A percentile compares a stretch with the other conserved stretches of the same genome.
Conservation (phyloP, 148 eudicot genomes). For the Camellia sinensis region DNA sequence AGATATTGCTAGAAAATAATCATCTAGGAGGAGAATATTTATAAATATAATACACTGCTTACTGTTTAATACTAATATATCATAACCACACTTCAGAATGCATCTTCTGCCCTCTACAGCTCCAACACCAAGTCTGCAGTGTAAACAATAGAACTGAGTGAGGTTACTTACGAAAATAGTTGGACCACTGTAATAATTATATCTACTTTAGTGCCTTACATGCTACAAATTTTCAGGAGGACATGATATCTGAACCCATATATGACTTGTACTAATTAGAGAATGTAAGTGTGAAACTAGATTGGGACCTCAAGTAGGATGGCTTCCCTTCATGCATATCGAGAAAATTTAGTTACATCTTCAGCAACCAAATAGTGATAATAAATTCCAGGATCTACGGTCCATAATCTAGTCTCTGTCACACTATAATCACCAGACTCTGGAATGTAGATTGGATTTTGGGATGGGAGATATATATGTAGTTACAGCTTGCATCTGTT, state of each 20-base stretch:
- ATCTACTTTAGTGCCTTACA: background rate
- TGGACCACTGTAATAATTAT: background rate
- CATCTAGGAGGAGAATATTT: slow-evolving; percentile 12
- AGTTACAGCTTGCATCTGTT: slow-evolving; percentile 79
- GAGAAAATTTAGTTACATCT: background rate
- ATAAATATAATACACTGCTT: slow-evolving; percentile 8
- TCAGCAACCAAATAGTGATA: background rate
- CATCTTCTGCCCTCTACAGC: slow-evolving; percentile 41
- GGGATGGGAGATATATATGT: background rate
- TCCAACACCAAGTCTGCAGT: slow-evolving; percentile 79
- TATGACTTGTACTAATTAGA: background rate
- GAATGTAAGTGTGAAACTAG: background rate
- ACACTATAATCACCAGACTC: too few relatives aligned
- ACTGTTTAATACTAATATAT: slow-evolving; percentile 14
- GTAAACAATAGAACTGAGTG: slow-evolving; percentile 17
- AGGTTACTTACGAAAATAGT: background rate
- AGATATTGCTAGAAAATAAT: slow-evolving; percentile 15
- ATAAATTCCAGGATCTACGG: background rate
- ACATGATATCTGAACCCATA: background rate
- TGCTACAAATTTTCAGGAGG: background rate
- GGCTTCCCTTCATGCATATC: slow-evolving; percentile 1
- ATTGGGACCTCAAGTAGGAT: background rate
- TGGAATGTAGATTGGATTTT: too few relatives aligned
- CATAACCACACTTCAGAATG: slow-evolving; percentile 14
- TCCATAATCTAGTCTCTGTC: background rate